Evolutionary conservation across 345 rosid genomes (phyloP).

Genomic region (Moricandia moricandioides): DNA sequence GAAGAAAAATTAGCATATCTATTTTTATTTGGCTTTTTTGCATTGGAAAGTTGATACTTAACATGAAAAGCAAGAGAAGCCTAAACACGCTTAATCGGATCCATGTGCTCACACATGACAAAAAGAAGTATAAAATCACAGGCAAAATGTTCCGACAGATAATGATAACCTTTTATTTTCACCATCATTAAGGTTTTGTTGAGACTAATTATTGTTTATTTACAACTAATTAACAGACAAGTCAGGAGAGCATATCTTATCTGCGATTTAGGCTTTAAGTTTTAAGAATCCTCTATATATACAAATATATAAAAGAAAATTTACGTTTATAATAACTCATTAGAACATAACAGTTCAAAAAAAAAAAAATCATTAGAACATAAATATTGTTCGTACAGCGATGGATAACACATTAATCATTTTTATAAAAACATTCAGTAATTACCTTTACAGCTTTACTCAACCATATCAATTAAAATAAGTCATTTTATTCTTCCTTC

Average conservation of each 20-base stretch:
- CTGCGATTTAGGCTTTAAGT: not conserved
- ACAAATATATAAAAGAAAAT: not conserved
- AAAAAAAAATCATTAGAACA: no score
- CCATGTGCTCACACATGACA: conserved; percentile 35
- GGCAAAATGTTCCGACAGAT: conserved; percentile 17
- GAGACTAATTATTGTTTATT: not conserved
- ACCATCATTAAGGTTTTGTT: conserved; percentile 4
- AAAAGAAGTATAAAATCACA: not conserved
- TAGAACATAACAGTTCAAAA: no score
- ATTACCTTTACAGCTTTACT: conserved; percentile 15
- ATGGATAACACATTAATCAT: not conserved
- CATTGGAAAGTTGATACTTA: conserved; percentile 28
- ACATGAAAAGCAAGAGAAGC: conserved; percentile 27
- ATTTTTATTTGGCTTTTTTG: conserved; percentile 1
- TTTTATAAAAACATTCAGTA: not conserved
- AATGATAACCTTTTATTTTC: conserved; percentile 30
- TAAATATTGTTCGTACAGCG: no score
- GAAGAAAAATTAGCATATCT: conserved; percentile 5
- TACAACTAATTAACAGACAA: conserved; percentile 1
- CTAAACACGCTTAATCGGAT: conserved; percentile 31
- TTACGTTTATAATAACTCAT: not conserved
- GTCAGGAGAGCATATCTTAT: not conserved
- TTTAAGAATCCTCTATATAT: not conserved
- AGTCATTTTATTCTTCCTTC: conserved; percentile 2
- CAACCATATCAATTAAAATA: conserved; percentile 14